A percentile compares a stretch with the other conserved stretches of the same genome.
Conservation (phyloP, 306 rosid species). For the Myrica gale region DNA sequence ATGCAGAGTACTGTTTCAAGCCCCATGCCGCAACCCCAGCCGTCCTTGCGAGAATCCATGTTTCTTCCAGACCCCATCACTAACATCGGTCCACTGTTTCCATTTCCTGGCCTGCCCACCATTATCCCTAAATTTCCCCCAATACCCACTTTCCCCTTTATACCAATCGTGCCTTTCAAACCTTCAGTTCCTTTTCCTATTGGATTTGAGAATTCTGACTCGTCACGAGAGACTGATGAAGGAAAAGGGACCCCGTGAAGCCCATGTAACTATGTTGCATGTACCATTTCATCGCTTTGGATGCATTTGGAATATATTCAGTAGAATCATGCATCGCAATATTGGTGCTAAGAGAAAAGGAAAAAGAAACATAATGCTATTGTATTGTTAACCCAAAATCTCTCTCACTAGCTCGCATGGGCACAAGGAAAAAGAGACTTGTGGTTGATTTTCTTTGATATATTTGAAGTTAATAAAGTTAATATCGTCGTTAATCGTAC, state of each 20-base stretch:
- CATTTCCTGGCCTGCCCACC: not conserved
- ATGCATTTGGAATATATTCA: not conserved
- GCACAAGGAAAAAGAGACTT: no score
- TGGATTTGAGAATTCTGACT: not conserved
- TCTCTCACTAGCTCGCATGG: no score
- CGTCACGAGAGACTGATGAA: not conserved
- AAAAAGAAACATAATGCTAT: no score
- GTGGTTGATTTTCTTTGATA: no score
- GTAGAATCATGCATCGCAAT: no score
- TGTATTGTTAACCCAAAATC: no score
- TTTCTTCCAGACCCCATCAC: not conserved
- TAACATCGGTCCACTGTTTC: not conserved
- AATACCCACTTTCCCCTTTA: not conserved
- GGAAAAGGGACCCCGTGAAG: constrained; percentile 3
- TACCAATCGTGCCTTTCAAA: not conserved
- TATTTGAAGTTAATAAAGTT: no score
- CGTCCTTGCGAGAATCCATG: not conserved
- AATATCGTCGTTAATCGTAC: no score
- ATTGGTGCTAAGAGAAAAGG: no score
- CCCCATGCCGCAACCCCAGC: not conserved
- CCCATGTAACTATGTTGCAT: not conserved
- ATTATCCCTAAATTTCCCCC: not conserved
- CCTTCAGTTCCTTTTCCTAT: not conserved
- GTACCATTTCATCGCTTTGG: not conserved
- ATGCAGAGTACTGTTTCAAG: not conserved